Base-by-base conservation (phyloP, 495 filamentous ascomycete species). In the Trypethelium eluteriae region DNA sequence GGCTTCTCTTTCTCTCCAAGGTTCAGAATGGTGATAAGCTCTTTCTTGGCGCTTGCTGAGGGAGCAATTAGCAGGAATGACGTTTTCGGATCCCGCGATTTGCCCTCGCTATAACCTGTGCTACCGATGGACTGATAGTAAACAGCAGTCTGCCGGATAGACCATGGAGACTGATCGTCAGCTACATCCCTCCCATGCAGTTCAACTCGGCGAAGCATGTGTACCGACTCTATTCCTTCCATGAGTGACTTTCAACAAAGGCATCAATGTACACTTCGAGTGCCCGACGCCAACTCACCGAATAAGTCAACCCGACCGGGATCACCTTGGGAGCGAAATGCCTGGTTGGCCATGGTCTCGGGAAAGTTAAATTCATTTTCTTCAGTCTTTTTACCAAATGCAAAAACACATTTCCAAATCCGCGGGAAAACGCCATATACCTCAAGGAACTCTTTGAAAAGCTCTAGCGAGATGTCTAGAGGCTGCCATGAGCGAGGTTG, bases 121-220 rank as follows among this genome's bases (percentile, higher is more conserved):
- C 18, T 7, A n/a, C 5, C n/a, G n/a, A n/a, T 9, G 18, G 16
- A 71, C 35, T 66, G 69, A 39, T 75, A 72, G 47, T 75, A 76
- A 0, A 76, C 67, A 41, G 70, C 73, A 2, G 64, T 73, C 56
- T 76, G 74, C 11, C 74, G 68, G 6, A 75, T 67, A 9, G 74
- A 76, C 74, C 74, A 76, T 64, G 72, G 69, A 18, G 63, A 64
- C n/a, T n/a, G n/a, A 41, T 73, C 62, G 38, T 57, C 66, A 61
- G 63, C 63, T 2, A 63, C 59, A 25, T 38, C 35, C 18, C 75
- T 69, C 18, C 68, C 46, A 46, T 75, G 74, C 11, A 64, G 50
- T 18, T 73, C 68, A 11, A 69, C 74, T 64, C 74, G 73, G 39
- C 72, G 69, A 32, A 74, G 69, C 0, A 68, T 68, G 57, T 73